A percentile compares a stretch with the other conserved stretches of the same genome.
These are phyloP conservation scores for Sugiyamaella xylanicola DNA, from an alignment of 1,139 yeast genomes.

Conservation along the genomic window DNA sequence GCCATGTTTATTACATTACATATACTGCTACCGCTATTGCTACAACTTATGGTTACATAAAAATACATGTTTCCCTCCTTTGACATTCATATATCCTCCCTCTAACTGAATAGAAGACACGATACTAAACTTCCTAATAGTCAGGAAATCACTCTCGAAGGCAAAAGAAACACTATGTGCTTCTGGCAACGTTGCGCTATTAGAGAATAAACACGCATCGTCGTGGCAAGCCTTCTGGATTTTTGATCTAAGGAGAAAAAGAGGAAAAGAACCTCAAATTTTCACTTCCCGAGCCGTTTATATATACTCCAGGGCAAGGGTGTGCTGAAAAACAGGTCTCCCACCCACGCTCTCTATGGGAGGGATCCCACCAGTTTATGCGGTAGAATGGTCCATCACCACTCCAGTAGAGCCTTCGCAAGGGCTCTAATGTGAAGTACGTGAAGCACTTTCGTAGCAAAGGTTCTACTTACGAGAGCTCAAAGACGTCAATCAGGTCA, in stretches of 20 bases:
- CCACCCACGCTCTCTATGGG: too few relatives aligned
- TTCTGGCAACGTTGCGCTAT: constrained; percentile 45
- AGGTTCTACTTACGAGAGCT: too few relatives aligned
- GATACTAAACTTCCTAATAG: constrained; percentile 46
- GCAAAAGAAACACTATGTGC: constrained; percentile 33
- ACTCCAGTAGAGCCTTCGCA: too few relatives aligned
- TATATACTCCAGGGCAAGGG: constrained; percentile 11
- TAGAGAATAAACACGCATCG: constrained; percentile 36
- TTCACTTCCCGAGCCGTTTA: neutral
- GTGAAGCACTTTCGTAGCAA: too few relatives aligned
- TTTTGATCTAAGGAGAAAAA: constrained; percentile 46
- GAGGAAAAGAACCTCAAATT: constrained; percentile 26
- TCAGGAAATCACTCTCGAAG: constrained; percentile 45
- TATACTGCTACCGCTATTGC: too few relatives aligned
- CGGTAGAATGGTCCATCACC: too few relatives aligned
- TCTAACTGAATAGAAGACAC: constrained; percentile 39
- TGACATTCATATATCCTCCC: constrained; percentile 44
- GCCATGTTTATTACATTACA: too few relatives aligned
- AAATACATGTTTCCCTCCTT: constrained; percentile 43
- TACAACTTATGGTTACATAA: too few relatives aligned
- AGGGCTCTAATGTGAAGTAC: too few relatives aligned
- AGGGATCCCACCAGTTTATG: too few relatives aligned
- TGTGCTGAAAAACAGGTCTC: too few relatives aligned
- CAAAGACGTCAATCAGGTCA: too few relatives aligned
- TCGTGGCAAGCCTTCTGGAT: constrained; percentile 44